phyloP scores from a whole-genome alignment of 192 early-diverging fungal genomes.

The Linnemannia hyalina region DNA sequence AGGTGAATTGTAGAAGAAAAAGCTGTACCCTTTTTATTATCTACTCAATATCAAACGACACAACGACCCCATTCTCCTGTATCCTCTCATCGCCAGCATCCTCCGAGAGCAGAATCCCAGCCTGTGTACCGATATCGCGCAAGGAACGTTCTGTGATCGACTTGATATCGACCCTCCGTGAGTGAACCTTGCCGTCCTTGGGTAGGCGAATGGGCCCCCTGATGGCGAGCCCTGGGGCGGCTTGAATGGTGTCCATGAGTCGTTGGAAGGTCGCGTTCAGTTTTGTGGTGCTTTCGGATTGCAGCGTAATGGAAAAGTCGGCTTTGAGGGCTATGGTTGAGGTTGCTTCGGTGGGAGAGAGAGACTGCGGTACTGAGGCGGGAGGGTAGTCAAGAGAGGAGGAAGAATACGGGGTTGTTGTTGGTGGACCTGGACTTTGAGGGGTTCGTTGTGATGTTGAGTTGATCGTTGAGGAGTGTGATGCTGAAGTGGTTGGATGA shows the following conservation, averaged over 20 bases:
- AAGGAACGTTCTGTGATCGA: constrained; percentile 37
- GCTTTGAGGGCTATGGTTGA: constrained; percentile 12
- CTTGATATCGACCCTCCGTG: constrained; percentile 42
- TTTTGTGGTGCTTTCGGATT: constrained; percentile 38
- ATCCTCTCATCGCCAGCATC: constrained; percentile 21
- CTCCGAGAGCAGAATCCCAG: constrained; percentile 32
- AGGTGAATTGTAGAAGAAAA: not conserved
- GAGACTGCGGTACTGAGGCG: not conserved
- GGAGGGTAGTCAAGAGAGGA: not conserved
- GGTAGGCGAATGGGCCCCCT: constrained; percentile 46
- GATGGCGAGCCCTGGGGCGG: constrained; percentile 28
- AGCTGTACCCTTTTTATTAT: not conserved
- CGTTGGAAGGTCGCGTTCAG: constrained; percentile 36
- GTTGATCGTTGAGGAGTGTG: not conserved
- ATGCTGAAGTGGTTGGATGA: not conserved
- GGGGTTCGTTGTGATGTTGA: not conserved
- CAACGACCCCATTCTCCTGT: constrained; percentile 34
- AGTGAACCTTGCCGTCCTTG: constrained; percentile 48
- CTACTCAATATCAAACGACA: constrained; percentile 50
- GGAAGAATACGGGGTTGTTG: not conserved
- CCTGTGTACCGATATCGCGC: constrained; percentile 18
- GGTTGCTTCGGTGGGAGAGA: not conserved
- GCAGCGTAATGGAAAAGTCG: constrained; percentile 49
- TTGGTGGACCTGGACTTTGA: not conserved
- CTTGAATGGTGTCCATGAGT: constrained; percentile 48